Percentiles rank a stretch among this genome's conserved stretches.
These are phyloP conservation scores for Heteromeles arbutifolia DNA, from an alignment of 306 rosid genomes.

Conservation along the genomic window DNA sequence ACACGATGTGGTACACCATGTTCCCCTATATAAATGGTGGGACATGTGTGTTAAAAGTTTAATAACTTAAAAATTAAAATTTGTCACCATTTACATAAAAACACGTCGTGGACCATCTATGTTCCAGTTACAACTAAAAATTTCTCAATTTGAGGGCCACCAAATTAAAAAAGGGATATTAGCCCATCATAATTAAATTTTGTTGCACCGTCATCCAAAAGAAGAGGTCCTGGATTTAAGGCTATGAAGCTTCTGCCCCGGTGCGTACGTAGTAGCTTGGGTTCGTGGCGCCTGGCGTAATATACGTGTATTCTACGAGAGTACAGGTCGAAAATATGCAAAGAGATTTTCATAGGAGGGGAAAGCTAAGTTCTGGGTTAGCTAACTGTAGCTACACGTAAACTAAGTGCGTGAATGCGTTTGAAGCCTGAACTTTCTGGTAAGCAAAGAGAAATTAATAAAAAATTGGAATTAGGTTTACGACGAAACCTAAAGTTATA, in stretches of 20 bases:
- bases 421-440: not conserved
- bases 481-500: not conserved
- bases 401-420: not conserved
- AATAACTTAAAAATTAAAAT: too few species aligned
- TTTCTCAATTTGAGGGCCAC: not conserved
- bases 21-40: too few species aligned
- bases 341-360: not conserved
- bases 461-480: too few species aligned
- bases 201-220: not conserved
- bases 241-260: not conserved
- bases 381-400: not conserved
- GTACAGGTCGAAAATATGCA: not conserved
- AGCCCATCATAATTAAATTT: not conserved
- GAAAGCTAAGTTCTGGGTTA: not conserved
- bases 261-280: not conserved
- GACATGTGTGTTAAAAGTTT: too few species aligned
- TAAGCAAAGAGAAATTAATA: too few species aligned
- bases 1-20: too few species aligned
- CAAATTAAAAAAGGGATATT: not conserved
- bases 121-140: too few species aligned
- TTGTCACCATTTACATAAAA: too few species aligned
- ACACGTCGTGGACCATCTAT: too few species aligned
- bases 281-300: not conserved
- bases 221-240: not conserved
- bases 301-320: not conserved